Percentiles rank a stretch among this genome's conserved stretches.
Evolutionary conservation across 306 rosid species (phyloP).

Genomic region (Prunus fruticosa): DNA sequence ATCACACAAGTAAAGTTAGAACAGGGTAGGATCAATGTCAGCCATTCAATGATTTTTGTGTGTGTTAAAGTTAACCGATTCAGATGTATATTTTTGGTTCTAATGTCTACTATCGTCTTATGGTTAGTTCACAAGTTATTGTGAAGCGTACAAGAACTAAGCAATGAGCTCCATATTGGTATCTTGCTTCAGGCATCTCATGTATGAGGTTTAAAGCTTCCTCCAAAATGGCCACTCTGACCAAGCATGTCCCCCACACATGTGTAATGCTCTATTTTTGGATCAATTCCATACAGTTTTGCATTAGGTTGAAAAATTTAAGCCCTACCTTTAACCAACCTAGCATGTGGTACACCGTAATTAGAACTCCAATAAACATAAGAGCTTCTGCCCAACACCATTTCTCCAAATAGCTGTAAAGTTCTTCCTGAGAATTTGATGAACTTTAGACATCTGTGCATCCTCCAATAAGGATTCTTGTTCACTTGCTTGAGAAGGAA

Average conservation of each 20-base stretch:
- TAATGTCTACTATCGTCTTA: no score
- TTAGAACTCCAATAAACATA: constrained; percentile 66
- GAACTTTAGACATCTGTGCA: not conserved
- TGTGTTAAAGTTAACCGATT: constrained; percentile 1
- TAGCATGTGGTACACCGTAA: constrained; percentile 82
- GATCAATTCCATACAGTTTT: constrained; percentile 46
- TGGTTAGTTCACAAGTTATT: constrained; percentile 31
- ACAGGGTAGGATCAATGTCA: constrained; percentile 27
- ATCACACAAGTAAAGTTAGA: constrained; percentile 30
- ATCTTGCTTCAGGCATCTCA: constrained; percentile 70
- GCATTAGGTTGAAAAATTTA: no score
- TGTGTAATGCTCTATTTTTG: constrained; percentile 72
- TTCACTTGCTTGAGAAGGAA: not conserved
- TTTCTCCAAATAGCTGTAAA: constrained; percentile 56
- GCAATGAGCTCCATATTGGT: constrained; percentile 78
- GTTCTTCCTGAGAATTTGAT: not conserved
- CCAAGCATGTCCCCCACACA: constrained; percentile 84
- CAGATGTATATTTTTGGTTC: no score
- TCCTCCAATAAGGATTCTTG: not conserved
- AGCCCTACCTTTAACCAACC: no score
- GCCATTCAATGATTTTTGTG: no score
- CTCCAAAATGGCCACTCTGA: constrained; percentile 51
- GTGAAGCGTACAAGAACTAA: constrained; percentile 67
- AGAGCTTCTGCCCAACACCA: constrained; percentile 51
- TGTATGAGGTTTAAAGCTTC: constrained; percentile 66